Base-by-base conservation (phyloP, 1,139 yeast species). In the Suhomyces anneliseae region DNA sequence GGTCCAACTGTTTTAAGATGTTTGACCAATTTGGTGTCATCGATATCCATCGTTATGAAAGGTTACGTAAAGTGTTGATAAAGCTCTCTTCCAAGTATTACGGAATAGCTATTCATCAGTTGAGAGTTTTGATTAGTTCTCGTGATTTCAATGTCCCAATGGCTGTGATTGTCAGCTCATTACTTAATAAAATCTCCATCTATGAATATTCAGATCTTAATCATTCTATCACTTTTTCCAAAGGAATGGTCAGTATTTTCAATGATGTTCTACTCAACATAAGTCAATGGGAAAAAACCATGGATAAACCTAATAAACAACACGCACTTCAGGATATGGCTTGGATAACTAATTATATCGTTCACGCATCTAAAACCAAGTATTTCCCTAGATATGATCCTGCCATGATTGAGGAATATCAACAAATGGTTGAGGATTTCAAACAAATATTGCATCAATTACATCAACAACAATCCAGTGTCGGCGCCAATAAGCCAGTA, bases 121-220 rank as follows among this genome's bases (percentile, higher is more conserved):
- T 67, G 19, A 53, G 66, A 15, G 37, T 38, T 10, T 29, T 62
- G 6, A 50, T 66, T 12, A 39, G 55, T 10, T 41, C 48, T 27
- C 48, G 49, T 2, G 47, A 57, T 27, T 56, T 56, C 46, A 58
- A 63, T 42, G 51, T 62, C 6, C 54, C 59, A 11, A 45, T 62
- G 3, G 61, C 68, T 1, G 52, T 65, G 11, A 48, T 60, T 6
- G 63, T 61, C 2, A 57, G 64, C 29, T 58, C 62, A 8, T 39
- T 64, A n/a, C 55, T 68, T 19, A 65, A 64, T 49, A 61, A 57
- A 39, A 54, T 64, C 14, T 57, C 67, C 39, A 57, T 65, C 15
- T 65, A 62, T 40, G 68, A 65, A 40, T 57, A 56, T 40, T 44
- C 52, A 12, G 56, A 59, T 41, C 50, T 63, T 32, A 44, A 53